Base-by-base conservation (phyloP, 2,329 filamentous ascomycete genomes). In the Alternaria atra region DNA sequence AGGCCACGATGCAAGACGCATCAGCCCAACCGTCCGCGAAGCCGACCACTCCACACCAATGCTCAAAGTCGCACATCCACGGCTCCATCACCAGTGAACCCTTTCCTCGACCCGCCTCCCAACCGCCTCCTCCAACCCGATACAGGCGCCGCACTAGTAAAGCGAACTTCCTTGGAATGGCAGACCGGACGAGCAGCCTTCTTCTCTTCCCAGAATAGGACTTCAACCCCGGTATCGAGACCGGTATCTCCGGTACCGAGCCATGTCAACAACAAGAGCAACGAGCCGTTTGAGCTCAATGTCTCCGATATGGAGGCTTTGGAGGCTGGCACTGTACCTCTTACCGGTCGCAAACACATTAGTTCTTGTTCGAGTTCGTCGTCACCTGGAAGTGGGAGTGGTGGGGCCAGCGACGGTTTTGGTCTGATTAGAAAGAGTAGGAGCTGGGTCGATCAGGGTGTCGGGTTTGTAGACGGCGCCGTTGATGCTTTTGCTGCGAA, bases 251-350 rank as follows among this genome's bases (percentile, higher is more conserved):
- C 17, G 7, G 8, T 27, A 5, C 7, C 9, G 3, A 42, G n/a
- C 3, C 17, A 17, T 6, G 35, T 12, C 9, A 7, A n/a, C 3
- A 9, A 25, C 2, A 10, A 44, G 17, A 13, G 20, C 9, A 34
- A 30, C 8, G 32, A 35, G 20, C 5, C 46, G 1, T 37, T 50
- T 4, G 46, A 50, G 15, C 46, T 50, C 13, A 15, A 50, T 12
- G 13, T 48, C 17, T 25, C 46, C 3, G 48, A 52, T 29, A 52
- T 47, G 23, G 40, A 55, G 2, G 52, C 52, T 10, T 27, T 47
- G 40, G 52, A 55, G 39, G 52, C 52, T 7, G 52, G 42, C 10
- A 55, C 52, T 13, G 42, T 40, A 10, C 42, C 50, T 12, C 12
- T 23, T 4, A 7, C 25, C 2, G 30, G 42, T 9, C 23, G 42